Evolutionary conservation across 176 grass and related monocot genomes (phyloP).

Genomic region (Themeda triandra): DNA sequence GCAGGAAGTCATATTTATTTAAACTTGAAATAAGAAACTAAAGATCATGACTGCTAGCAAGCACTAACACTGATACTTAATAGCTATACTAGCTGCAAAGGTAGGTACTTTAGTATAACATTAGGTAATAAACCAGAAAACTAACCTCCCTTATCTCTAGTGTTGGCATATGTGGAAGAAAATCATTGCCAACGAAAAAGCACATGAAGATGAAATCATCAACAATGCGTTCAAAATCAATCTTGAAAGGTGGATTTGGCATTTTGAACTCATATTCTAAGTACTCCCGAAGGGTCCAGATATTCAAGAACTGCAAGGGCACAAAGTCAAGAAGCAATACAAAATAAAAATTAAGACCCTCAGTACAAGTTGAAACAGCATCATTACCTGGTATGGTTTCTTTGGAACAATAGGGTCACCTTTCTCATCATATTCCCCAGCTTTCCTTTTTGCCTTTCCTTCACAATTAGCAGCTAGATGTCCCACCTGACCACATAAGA

Average conservation of each 20-base stretch:
- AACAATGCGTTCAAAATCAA: constrained; percentile 88
- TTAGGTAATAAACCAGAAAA: constrained; percentile 20
- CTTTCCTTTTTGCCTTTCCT: constrained; percentile 92
- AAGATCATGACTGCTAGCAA: neutral
- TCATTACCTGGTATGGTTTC: constrained; percentile 88
- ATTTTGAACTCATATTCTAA: constrained; percentile 92
- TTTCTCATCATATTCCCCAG: constrained; percentile 88
- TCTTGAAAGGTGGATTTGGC: constrained; percentile 72
- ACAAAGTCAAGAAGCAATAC: neutral
- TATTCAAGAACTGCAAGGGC: constrained; percentile 78
- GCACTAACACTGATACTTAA: neutral
- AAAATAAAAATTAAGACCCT: neutral
- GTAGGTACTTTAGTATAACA: neutral
- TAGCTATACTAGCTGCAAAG: constrained; percentile 7
- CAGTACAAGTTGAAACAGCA: constrained; percentile 15
- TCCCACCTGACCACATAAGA: constrained; percentile 92
- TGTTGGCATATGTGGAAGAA: constrained; percentile 97
- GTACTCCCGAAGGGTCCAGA: constrained; percentile 95
- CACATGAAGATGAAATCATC: constrained; percentile 99
- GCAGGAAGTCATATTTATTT: neutral
- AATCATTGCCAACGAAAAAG: constrained; percentile 98
- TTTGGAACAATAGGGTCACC: constrained; percentile 60
- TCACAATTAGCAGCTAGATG: constrained; percentile 86
- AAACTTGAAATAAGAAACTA: constrained; percentile 13
- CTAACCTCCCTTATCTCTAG: constrained; percentile 92